Percentiles rank a stretch among this genome's conserved stretches.
phyloP scores from a whole-genome alignment of 2,329 filamentous ascomycete species.

The Byssochlamys sp. region DNA sequence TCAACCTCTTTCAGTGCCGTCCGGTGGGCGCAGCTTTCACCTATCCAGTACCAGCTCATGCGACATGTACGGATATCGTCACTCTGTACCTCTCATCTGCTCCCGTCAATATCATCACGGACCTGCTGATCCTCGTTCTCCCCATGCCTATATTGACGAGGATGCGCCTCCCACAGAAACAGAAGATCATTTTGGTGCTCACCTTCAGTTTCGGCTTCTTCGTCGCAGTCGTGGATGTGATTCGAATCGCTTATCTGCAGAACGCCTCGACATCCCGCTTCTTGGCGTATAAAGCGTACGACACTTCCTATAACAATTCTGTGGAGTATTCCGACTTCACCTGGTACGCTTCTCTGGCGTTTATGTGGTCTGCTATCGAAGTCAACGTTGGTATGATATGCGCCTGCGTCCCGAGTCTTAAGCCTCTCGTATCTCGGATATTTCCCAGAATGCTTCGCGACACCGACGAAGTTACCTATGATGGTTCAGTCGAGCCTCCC shows the following conservation, averaged over 20 bases:
- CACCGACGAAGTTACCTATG: slow-evolving; percentile 18
- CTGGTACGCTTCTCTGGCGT: slow-evolving; percentile 67
- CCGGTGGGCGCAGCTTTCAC: slow-evolving; percentile 63
- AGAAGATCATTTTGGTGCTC: slow-evolving; percentile 77
- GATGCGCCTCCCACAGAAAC: slow-evolving; percentile 73
- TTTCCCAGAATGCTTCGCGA: slow-evolving; percentile 49
- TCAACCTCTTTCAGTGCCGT: slow-evolving; percentile 78
- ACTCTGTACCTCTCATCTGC: slow-evolving; percentile 63
- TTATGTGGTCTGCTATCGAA: slow-evolving; percentile 91
- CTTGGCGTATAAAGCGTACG: slow-evolving; percentile 12
- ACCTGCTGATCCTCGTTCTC: slow-evolving; percentile 75
- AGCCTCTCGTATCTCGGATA: slow-evolving; percentile 65
- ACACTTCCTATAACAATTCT: neutral
- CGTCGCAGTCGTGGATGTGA: slow-evolving; percentile 75
- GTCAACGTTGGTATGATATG: slow-evolving; percentile 85
- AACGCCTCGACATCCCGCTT: slow-evolving; percentile 46
- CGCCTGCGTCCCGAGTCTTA: slow-evolving; percentile 83
- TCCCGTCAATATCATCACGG: slow-evolving; percentile 84
- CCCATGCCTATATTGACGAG: slow-evolving; percentile 80
- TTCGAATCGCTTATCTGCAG: slow-evolving; percentile 83
- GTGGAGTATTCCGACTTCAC: neutral
- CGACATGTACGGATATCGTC: slow-evolving; percentile 52
- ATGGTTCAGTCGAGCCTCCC: slow-evolving; percentile 6
- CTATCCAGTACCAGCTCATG: slow-evolving; percentile 34
- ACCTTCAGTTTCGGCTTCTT: slow-evolving; percentile 84